Percentiles rank a stretch among this genome's conserved stretches.
Evolutionary conservation across 2,329 filamentous ascomycete genomes (phyloP).

Genomic region (Aspergillus quadricinctus): DNA sequence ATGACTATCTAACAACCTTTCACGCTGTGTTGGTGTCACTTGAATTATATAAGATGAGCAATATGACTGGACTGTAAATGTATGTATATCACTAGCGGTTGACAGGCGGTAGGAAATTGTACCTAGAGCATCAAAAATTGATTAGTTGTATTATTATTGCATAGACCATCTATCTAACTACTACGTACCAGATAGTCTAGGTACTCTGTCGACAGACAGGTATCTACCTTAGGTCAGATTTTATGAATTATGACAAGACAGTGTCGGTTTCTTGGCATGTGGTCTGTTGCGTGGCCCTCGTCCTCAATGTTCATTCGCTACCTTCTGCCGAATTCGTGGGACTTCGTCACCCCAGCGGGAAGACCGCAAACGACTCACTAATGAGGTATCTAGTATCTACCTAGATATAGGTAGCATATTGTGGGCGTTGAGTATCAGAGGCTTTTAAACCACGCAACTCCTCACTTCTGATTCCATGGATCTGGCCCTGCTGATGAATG

Average conservation of each 20-base stretch:
- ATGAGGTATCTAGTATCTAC: background rate
- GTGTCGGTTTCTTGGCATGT: background rate
- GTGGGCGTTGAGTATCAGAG: background rate
- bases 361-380: slow-evolving; percentile 6
- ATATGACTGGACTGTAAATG: background rate
- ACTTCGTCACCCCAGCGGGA: slow-evolving; percentile 28
- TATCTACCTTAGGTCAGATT: background rate
- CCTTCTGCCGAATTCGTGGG: background rate
- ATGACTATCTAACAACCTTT: background rate
- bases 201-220: too few species aligned
- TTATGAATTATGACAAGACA: background rate
- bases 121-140: background rate
- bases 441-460: background rate
- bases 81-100: background rate
- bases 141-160: too few species aligned
- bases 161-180: too few species aligned
- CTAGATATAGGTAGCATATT: background rate
- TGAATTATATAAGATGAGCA: background rate
- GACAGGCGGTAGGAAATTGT: background rate
- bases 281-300: slow-evolving; percentile 9
- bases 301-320: slow-evolving; percentile 25
- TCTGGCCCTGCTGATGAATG: background rate
- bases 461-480: background rate
- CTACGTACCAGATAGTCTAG: too few species aligned
- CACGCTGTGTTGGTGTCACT: too few species aligned